Base-by-base conservation (phyloP, 1,284 basidiomycete genomes). In the Heterobasidion parviporum region DNA sequence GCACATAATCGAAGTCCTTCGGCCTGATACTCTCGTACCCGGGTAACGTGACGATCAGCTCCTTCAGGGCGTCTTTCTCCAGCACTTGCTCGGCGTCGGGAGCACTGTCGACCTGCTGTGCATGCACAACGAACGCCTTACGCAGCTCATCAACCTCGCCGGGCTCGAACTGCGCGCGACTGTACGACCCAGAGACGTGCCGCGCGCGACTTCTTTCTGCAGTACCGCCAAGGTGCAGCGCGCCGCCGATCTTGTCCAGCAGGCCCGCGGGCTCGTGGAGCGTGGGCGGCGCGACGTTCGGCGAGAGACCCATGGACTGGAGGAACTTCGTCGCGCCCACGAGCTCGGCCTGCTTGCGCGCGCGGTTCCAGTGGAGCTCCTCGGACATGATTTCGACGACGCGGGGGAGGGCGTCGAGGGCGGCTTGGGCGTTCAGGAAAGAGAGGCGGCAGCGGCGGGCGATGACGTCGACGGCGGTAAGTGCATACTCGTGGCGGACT, bases 351-450 rank as follows among this genome's bases (percentile, higher is more conserved):
- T 75, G 70, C 63, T 83, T 79, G 60, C 83, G 77, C 54, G 71
- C 65, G 35, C 72, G 68, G 61, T 80, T 77, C 95, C 95, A 98
- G 34, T 80, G 78, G 18, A 94, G 80, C 69, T 97, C 94, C 54
- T 82, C 80, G 33, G 83, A 82, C 94, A 98, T 97, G 68, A 97
- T 89, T 57, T 94, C 91, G 59, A 97, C 86, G 54, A 98, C 86
- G 44, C 82, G 80, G 1, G 95, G 94, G 56, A 98, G 81, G 0
- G 88, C 82, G 53, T 90, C 85, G 53, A 96, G 81, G 0, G 96
- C 87, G 0, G 90, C 90, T 64, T 90, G 88, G 1, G 87, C 88
- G 71, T 98, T 95, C 62, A 98, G 83, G 83, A 98, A 98, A 10
- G 92, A 88, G 49, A 98, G 79, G 46, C 95, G 87, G 18, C 90